These are phyloP conservation scores for Saksenaea vasiformis DNA, from an alignment of 371 early-diverging fungal species.

Conservation along the genomic window DNA sequence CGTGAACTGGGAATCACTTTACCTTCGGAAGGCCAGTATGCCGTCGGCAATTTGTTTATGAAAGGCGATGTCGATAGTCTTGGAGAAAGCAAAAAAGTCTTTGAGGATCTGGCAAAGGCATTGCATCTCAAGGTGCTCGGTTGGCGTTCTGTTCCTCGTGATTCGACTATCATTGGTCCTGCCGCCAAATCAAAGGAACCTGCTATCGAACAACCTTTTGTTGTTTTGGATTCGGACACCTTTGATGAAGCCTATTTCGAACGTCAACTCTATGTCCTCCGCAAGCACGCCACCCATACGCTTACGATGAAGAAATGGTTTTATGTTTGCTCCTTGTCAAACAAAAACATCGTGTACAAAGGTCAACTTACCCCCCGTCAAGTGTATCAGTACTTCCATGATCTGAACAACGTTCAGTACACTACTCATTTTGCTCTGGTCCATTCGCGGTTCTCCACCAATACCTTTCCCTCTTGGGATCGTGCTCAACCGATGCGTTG, in stretches of 20 bases:
- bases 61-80: conserved; percentile 59
- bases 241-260: conserved; percentile 80
- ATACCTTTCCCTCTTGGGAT: conserved; percentile 98
- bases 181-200: conserved; percentile 89
- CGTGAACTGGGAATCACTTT: conserved; percentile 61
- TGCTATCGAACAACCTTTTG: conserved; percentile 91
- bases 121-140: conserved; percentile 79
- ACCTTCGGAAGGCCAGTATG: conserved; percentile 83
- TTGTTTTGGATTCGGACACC: conserved; percentile 35
- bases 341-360: conserved; percentile 93
- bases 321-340: conserved; percentile 95
- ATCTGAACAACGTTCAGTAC: conserved; percentile 81
- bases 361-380: conserved; percentile 92
- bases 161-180: conserved; percentile 88
- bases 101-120: conserved; percentile 74
- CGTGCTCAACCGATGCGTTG: conserved; percentile 97
- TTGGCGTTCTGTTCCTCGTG: conserved; percentile 91
- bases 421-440: conserved; percentile 93
- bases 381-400: conserved; percentile 89
- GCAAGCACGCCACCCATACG: conserved; percentile 86
- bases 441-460: conserved; percentile 95
- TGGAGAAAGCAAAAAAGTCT: conserved; percentile 67
- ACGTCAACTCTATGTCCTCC: conserved; percentile 84
- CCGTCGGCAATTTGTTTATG: conserved; percentile 92
- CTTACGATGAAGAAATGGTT: conserved; percentile 86